Evolutionary conservation across 2,329 filamentous ascomycete genomes (phyloP).

Genomic region (Phyllosticta citriasiana): DNA sequence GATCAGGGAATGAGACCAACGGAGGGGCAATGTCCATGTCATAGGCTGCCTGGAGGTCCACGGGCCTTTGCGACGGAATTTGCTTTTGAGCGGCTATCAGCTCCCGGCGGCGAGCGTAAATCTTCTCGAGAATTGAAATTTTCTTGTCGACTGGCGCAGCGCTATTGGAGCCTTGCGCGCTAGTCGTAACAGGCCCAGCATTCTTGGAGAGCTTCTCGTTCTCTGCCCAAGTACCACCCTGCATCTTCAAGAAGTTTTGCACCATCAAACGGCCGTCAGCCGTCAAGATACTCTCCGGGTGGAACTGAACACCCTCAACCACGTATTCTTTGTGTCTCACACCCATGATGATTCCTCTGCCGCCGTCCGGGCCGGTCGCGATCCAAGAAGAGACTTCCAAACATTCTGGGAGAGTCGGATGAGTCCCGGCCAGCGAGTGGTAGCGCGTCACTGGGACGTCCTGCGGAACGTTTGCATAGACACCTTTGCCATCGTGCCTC

Average conservation of each 20-base stretch:
- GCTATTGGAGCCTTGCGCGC: slow-evolving; percentile 16
- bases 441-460: slow-evolving; percentile 85
- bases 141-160: slow-evolving; percentile 45
- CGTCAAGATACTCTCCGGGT: slow-evolving; percentile 93
- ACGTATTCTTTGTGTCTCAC: slow-evolving; percentile 85
- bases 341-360: slow-evolving; percentile 88
- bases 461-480: slow-evolving; percentile 73
- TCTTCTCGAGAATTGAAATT: slow-evolving; percentile 79
- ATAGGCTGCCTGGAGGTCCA: slow-evolving; percentile 79
- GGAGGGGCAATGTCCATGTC: slow-evolving; percentile 77
- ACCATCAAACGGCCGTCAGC: slow-evolving; percentile 83
- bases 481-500: slow-evolving; percentile 81
- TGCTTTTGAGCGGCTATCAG: slow-evolving; percentile 71
- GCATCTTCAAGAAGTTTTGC: slow-evolving; percentile 80
- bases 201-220: slow-evolving; percentile 50
- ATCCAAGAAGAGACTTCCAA: slow-evolving; percentile 91
- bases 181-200: too few species aligned
- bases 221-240: slow-evolving; percentile 83
- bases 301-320: slow-evolving; percentile 95
- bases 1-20: slow-evolving; percentile 66
- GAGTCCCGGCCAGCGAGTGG: slow-evolving; percentile 89
- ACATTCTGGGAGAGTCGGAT: slow-evolving; percentile 72
- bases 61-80: slow-evolving; percentile 72
- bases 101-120: slow-evolving; percentile 71
- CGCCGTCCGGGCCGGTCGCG: slow-evolving; percentile 59